These are phyloP conservation scores for Beauveria sp. DNA, from an alignment of 2,329 filamentous ascomycete genomes.

Conservation along the genomic window DNA sequence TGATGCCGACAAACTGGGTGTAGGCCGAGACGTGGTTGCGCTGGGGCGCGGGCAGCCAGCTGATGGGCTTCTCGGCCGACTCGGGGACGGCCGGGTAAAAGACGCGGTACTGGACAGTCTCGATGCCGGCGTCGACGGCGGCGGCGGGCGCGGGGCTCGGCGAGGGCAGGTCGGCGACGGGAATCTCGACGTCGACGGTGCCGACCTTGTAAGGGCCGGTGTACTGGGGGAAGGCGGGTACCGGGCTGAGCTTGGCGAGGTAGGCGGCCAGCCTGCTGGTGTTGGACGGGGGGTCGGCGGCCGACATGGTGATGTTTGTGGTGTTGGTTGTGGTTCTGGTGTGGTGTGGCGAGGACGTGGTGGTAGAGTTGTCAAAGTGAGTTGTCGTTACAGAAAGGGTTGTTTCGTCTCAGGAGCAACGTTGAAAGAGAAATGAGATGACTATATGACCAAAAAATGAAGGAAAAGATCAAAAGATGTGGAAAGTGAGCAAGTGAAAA, in stretches of 20 bases:
- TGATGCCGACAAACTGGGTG: constrained; percentile 65
- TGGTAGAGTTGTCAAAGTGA: not conserved
- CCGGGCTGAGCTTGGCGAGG: constrained; percentile 53
- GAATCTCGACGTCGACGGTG: constrained; percentile 73
- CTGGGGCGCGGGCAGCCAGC: constrained; percentile 74
- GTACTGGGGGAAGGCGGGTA: constrained; percentile 67
- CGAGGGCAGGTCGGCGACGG: constrained; percentile 50
- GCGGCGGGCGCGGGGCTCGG: constrained; percentile 47
- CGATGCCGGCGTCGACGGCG: constrained; percentile 46
- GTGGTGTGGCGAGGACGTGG: not conserved
- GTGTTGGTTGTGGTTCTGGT: not conserved
- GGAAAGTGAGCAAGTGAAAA: not conserved
- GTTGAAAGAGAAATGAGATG: not conserved
- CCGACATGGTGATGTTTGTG: constrained; percentile 1
- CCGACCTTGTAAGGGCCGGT: constrained; percentile 73
- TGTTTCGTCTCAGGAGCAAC: not conserved
- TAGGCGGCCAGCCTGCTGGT: constrained; percentile 36
- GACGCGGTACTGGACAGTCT: constrained; percentile 71
- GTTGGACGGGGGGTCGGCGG: not conserved
- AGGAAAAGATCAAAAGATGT: not conserved
- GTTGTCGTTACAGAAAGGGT: not conserved
- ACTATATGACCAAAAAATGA: not conserved
- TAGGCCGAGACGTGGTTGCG: constrained; percentile 67
- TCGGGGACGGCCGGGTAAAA: constrained; percentile 65
- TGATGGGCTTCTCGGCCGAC: constrained; percentile 50